Base-by-base conservation (phyloP, 768 basidiomycete species). In the Cystofilobasidium ferigula region DNA sequence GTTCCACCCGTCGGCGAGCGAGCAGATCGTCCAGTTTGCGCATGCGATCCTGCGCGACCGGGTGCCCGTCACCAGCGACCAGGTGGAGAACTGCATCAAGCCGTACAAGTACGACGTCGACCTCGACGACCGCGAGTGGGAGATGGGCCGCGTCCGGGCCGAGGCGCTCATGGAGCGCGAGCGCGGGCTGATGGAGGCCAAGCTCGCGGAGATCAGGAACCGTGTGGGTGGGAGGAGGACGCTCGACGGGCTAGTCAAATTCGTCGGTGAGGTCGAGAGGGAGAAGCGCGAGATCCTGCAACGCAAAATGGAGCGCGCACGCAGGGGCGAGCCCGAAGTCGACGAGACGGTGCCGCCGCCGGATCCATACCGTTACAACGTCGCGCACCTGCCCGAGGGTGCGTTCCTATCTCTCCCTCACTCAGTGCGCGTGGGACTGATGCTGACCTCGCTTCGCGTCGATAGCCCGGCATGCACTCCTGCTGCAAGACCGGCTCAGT, bases 71-170 rank as follows among this genome's bases (percentile, higher is more conserved):
- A 91, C 95, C n/a, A 87, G 89, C 6, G 95, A 99, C 75, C 94
- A 98, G 77, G 94, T 99, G 20, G 95, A 99, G 80, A 99, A 98
- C 76, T 94, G 90, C 76, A 97, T 99, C 81, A 99, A 99, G 77
- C 95, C 94, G 34, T 97, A 84, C 82, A 99, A 99, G 79, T 94
- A 95, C 73, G 94, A 98, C 73, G 86, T 98, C 32, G 95, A 99
- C 74, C 87, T 97, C 18, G 92, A 97, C 69, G 82, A 83, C 18
- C 79, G 86, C 47, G 95, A 99, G 75, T 99, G 95, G 95, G 88
- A 89, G 71, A 73, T 79, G 2, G 95, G 95, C 0, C 79, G 93
- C 57, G 81, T 81, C 70, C 79, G 83, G 58, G 83, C 89, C 1
- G 81, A 89, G 63, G 83, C 83, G 62, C 78, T 93, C 70, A 88